Base-by-base conservation (phyloP, 2,329 filamentous ascomycete species). In the Cryoendolithus antarcticus region DNA sequence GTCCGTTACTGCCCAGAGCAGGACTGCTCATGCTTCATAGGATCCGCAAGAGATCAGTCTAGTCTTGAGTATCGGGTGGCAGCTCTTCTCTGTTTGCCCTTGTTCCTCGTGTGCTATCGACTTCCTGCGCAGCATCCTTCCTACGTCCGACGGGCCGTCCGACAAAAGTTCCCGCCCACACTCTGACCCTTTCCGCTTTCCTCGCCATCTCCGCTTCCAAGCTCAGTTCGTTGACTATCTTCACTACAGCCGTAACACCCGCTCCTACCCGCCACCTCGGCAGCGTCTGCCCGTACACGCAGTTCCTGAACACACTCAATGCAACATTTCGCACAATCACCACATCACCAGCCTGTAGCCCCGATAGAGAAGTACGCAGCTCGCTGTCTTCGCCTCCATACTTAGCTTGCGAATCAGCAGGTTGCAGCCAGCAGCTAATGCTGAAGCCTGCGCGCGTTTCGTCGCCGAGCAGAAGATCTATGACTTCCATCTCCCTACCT, bases 231-330 rank as follows among this genome's bases (percentile, higher is more conserved):
- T 19, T 19, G 15, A 19, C 15, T 19, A 19, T 19, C 15, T 19
- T 19, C 15, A 19, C 15, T 21, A 37, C 33, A 9, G 38, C 31
- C n/a, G 34, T 75, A 3, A 86, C 67, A 34, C 55, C 55, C 15
- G 86, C 71, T 48, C 74, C 78, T 6, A 84, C 88, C 50, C 82
- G 71, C 6, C 76, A 75, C 46, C 73, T 74, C 21, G 81, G 74
- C 45, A 95, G 62, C 53, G 81, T 91, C 57, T 93, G 82, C 0
- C 89, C 88, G 51, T 91, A 86, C 0, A 95, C 88, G 50, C 74
- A 79, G 34, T 76, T 74, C 37, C 72, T 72, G 57, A 89, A 96
- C 3, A 76, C 75, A 38, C 76, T 75, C 37, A 96, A 66, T 1
- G 81, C 86, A 5, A 94, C 77, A 50, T 89, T 86, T 41, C 79